phyloP scores from a whole-genome alignment of 768 basidiomycete species.

The Termitomyces sp. region DNA sequence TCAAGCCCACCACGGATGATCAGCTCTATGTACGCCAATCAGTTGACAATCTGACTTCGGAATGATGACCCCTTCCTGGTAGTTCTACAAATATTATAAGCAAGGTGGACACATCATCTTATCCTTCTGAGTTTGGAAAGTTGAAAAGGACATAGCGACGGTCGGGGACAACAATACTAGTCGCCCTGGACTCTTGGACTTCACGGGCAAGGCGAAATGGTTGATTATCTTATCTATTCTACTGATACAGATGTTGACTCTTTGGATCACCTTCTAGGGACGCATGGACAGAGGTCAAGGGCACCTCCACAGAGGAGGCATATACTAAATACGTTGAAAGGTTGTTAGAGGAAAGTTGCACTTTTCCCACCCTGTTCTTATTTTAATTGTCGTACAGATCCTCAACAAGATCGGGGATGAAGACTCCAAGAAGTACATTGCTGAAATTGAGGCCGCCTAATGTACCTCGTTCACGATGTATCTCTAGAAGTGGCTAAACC shows the following conservation, averaged over 20 bases:
- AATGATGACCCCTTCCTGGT: slow-evolving; percentile 8
- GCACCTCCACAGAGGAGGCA: slow-evolving; percentile 69
- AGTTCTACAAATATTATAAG: slow-evolving; percentile 97
- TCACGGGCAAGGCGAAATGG: slow-evolving; percentile 90
- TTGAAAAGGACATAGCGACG: slow-evolving; percentile 43
- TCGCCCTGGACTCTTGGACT: slow-evolving; percentile 78
- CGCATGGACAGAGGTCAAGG: slow-evolving; percentile 80
- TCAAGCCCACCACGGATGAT: slow-evolving; percentile 70
- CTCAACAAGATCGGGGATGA: slow-evolving; percentile 49
- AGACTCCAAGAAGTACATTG: slow-evolving; percentile 51
- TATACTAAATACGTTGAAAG: slow-evolving; percentile 69
- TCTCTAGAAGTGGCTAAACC: not conserved
- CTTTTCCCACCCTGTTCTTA: not conserved
- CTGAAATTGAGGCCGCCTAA: slow-evolving; percentile 55
- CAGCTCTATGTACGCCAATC: slow-evolving; percentile 69
- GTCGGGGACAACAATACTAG: slow-evolving; percentile 66
- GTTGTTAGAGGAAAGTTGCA: slow-evolving; percentile 56
- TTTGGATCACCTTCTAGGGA: slow-evolving; percentile 52
- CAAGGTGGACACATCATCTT: slow-evolving; percentile 54
- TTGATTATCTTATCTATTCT: slow-evolving; percentile 24
- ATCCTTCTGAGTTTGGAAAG: not conserved
- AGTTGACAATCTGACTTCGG: slow-evolving; percentile 9
- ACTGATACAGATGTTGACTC: not conserved
- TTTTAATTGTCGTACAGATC: slow-evolving; percentile 36
- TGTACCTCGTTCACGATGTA: not conserved